Evolutionary conservation across 2,329 filamentous ascomycete species (phyloP), one percentile per base, ranked within the genome.

Genomic region (Atkinsonella hypoxylon): DNA sequence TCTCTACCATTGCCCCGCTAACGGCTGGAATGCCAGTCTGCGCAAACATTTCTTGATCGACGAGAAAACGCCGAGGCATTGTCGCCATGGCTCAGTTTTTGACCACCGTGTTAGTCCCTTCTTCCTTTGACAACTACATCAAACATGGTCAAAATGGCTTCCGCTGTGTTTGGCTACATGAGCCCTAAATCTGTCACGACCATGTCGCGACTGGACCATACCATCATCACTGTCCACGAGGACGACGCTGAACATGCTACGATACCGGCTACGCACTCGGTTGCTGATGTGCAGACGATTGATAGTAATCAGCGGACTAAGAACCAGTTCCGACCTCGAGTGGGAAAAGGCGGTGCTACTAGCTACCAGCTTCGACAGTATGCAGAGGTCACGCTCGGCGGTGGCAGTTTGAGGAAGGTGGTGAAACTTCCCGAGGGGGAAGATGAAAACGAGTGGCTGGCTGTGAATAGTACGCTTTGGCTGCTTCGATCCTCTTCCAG

Each of bases 381-480:
- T 76, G 93, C 93, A 48, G 94, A 98, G 69, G 93, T 94, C 44
- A 98, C 93, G 11, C 77, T 98, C 38, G 93, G 93, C 36, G 94
- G 89, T 59, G 93, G 93, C 46, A 96, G 90, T 69, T 72, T 98
- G 70, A 82, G 89, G 62, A 97, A 98, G 73, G 89, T 95, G 30
- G 93, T 98, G 58, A 95, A 91, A 75, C 75, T 98, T 54, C 93
- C 94, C 13, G 94, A 98, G 64, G 93, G 94, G 53, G 93, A 98
- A 66, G 93, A 98, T 64, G 79, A 94, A 71, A 95, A 96, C 65
- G 93, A 98, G 70, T 98, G 93, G 93, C 71, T 98, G 54, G 93
- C 93, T 30, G 93, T 98, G 60, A 98, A 98, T 71, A 87, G 90
- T 95, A 73, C 60, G 81, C 59, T 17, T 22, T 22, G 20, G 20